These are phyloP conservation scores for Rosa multiflora DNA, from an alignment of 306 rosid genomes.

Conservation along the genomic window DNA sequence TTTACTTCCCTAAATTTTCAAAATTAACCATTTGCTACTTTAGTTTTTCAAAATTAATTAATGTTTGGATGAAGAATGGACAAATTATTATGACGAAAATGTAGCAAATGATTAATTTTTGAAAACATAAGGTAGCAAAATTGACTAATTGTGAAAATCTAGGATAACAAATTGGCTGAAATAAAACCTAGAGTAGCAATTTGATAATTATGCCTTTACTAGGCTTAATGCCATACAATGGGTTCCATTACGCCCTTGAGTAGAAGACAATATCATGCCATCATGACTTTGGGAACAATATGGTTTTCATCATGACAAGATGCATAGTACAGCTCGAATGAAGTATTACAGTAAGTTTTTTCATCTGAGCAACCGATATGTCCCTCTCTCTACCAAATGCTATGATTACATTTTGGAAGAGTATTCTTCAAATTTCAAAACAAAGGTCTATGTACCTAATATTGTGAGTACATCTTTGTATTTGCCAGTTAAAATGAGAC, in stretches of 20 bases:
- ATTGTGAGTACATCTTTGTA: not conserved
- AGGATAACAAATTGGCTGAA: too few species aligned
- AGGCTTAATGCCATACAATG: too few species aligned
- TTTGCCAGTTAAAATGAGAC: not conserved
- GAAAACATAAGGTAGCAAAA: too few species aligned
- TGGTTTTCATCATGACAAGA: not conserved
- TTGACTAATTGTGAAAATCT: too few species aligned
- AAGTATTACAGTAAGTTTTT: not conserved
- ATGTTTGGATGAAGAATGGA: too few species aligned
- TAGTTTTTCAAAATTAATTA: too few species aligned
- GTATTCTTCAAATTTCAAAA: not conserved
- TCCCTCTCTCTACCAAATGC: not conserved
- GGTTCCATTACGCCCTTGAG: not conserved
- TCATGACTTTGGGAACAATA: not conserved
- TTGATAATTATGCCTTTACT: too few species aligned
- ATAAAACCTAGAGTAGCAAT: too few species aligned
- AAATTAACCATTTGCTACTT: too few species aligned
- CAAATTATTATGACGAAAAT: too few species aligned
- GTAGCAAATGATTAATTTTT: too few species aligned
- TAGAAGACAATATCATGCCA: not conserved
- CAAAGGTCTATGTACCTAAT: not conserved
- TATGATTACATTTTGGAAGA: slow-evolving; percentile 7
- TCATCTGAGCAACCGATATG: not conserved
- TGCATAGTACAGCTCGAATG: not conserved
- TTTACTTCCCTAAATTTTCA: too few species aligned